Conservation (phyloP, 2,329 filamentous ascomycete genomes). For the Sclerotinia glacialis region DNA sequence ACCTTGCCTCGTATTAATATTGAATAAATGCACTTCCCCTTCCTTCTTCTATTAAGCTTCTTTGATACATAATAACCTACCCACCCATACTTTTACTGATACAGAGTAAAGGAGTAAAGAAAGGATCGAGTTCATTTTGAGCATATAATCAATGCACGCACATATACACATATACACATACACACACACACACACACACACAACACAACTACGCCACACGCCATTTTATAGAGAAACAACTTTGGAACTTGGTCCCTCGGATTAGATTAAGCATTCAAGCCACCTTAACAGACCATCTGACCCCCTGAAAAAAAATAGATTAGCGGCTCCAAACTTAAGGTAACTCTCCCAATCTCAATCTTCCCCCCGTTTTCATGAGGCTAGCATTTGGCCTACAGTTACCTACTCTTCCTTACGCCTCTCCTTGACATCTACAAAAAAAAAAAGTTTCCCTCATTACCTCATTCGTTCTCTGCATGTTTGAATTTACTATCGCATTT, state of each 20-base stretch:
- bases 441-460: not conserved
- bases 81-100: not conserved
- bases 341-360: conserved; percentile 2
- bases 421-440: not conserved
- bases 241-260: not conserved
- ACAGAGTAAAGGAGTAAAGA: not conserved
- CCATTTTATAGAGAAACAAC: conserved; percentile 4
- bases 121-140: not conserved
- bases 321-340: not conserved
- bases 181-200: too few relatives aligned
- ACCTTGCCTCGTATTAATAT: not conserved
- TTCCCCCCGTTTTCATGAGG: conserved; percentile 3
- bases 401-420: conserved; percentile 1
- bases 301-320: not conserved
- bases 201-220: too few relatives aligned
- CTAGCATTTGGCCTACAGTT: not conserved
- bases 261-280: not conserved
- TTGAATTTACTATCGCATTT: conserved; percentile 6
- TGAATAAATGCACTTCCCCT: not conserved
- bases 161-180: too few relatives aligned
- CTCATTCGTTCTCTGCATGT: not conserved
- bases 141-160: not conserved
- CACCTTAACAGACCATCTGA: conserved; percentile 7
- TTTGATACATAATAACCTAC: not conserved
- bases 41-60: not conserved